Conservation (phyloP, 164 flowering plant species). For the Akebia trifoliata region DNA sequence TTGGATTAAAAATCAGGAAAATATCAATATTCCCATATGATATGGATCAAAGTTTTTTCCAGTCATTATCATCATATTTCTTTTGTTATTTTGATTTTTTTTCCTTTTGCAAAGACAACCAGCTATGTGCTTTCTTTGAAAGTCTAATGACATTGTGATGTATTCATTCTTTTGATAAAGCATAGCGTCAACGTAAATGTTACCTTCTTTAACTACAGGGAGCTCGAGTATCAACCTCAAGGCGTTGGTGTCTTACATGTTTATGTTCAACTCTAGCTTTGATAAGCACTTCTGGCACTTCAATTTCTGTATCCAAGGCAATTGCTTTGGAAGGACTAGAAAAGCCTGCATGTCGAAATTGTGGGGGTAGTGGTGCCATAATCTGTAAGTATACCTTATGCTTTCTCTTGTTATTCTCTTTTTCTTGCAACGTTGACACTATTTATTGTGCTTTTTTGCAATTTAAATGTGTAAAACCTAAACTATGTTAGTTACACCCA, state of each 20-base stretch:
- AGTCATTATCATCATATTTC: no score
- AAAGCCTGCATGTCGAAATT: slow-evolving; percentile 71
- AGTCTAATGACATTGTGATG: no score
- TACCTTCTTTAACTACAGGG: slow-evolving; percentile 27
- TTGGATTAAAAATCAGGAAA: no score
- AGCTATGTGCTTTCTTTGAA: no score
- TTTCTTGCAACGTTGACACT: neutral
- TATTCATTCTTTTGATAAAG: no score
- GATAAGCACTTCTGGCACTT: slow-evolving; percentile 31
- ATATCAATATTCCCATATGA: no score
- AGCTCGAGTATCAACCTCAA: slow-evolving; percentile 29
- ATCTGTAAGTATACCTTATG: slow-evolving; percentile 58
- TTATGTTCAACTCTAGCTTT: slow-evolving; percentile 50
- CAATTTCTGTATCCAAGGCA: slow-evolving; percentile 31
- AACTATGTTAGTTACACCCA: no score
- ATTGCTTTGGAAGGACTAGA: slow-evolving; percentile 47
- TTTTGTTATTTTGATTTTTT: no score
- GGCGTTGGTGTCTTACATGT: slow-evolving; percentile 61
- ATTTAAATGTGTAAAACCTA: neutral
- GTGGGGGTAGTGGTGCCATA: slow-evolving; percentile 87
- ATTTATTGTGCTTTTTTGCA: neutral
- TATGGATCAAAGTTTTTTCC: no score
- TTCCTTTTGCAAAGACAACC: no score
- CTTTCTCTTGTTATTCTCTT: neutral
- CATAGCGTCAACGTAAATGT: no score